phyloP scores from a whole-genome alignment of 2,329 filamentous ascomycete species.

The Verticillium nonalfalfae region DNA sequence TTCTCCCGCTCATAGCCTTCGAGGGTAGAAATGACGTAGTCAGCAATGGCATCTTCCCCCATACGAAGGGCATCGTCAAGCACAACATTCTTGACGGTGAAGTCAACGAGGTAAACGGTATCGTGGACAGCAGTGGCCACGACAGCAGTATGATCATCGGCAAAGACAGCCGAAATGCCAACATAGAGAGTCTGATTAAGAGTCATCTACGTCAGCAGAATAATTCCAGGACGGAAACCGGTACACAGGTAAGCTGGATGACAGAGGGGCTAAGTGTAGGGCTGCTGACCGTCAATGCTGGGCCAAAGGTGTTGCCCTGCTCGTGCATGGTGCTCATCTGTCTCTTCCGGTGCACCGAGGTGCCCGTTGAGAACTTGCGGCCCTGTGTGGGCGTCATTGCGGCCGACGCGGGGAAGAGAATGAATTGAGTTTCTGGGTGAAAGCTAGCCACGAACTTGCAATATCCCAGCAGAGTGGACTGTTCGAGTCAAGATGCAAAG shows the following conservation, averaged over 20 bases:
- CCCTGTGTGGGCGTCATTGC: not conserved
- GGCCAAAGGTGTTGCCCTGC: constrained; percentile 35
- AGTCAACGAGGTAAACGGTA: constrained; percentile 69
- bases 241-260: not conserved
- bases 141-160: constrained; percentile 44
- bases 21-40: constrained; percentile 53
- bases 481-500: not conserved
- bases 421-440: not conserved
- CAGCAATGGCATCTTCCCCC: constrained; percentile 43
- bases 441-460: not conserved
- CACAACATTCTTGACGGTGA: constrained; percentile 54
- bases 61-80: constrained; percentile 30
- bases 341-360: constrained; percentile 37
- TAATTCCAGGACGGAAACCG: no score
- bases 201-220: not conserved
- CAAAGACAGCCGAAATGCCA: constrained; percentile 52
- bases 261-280: not conserved
- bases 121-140: constrained; percentile 68
- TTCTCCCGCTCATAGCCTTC: constrained; percentile 57
- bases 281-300: constrained; percentile 35
- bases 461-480: not conserved
- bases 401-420: not conserved
- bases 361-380: constrained; percentile 36
- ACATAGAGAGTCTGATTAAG: constrained; percentile 47
- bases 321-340: constrained; percentile 38